Evolutionary conservation across 495 filamentous ascomycete species (phyloP), one percentile per base, ranked within the genome.

Genomic region (Aspergillus homomorphus): DNA sequence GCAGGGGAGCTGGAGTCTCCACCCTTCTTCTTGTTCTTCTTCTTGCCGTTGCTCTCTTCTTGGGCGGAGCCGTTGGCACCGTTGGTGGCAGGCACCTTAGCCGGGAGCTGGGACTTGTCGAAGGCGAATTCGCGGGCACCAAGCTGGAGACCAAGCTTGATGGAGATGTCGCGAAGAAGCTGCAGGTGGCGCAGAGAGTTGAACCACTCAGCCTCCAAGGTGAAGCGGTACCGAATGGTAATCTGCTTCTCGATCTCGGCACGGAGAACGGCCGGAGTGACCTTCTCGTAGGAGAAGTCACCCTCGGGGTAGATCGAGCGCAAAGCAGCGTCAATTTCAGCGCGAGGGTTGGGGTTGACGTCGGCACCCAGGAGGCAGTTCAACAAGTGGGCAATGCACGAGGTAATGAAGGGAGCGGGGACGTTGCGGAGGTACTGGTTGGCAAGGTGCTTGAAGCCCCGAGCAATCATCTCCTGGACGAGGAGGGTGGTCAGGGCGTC

Each of bases 121-220:
- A 97, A 99, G 33, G 77, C 72, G 69, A 92, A 98, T 16, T 92
- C 85, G 71, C 87, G 93, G 53, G 84, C 84, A 65, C 85, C 86
- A 43, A 99, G 69, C 79, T 99, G 95, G 42, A 98, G 75, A 64
- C 95, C 95, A 53, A 97, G 79, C 77, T 96, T 97, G 72, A 97
- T 77, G 16, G 90, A 84, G 53, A 95, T 77, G 61, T 97, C 95
- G 62, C 95, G 89, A 50, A 98, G 83, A 60, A 97, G 78, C 73
- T 97, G 95, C 26, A 93, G 59, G 53, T 87, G 87, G 67, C 86
- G 87, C 58, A 90, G 73, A 23, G 82, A 72, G 57, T 69, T 78
- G 58, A 77, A 73, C 88, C 92, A 93, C 38, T 80, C 78, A 14
- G 85, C 72, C 38, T 80, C 77, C 41, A 97, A 79, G n/a, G 79